phyloP scores from a whole-genome alignment of 768 basidiomycete species.

The Lentinula raphanica region DNA sequence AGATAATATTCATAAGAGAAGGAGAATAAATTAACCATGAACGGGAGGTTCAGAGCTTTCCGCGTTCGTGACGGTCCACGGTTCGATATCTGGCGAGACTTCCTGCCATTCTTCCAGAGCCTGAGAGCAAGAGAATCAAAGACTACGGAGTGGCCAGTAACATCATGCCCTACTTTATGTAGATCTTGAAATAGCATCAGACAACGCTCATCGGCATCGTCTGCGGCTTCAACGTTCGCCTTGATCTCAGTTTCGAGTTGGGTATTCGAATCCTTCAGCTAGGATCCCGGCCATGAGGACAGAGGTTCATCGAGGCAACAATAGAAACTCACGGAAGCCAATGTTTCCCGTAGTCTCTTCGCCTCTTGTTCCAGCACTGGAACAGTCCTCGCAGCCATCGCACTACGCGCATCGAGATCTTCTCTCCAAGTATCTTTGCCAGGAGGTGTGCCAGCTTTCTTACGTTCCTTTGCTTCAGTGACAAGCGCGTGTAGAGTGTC shows the following conservation, averaged over 20 bases:
- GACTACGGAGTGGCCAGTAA: too few relatives aligned
- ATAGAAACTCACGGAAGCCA: slow-evolving; percentile 30
- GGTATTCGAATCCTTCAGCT: slow-evolving; percentile 59
- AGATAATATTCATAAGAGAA: neutral
- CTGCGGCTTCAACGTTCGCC: slow-evolving; percentile 39
- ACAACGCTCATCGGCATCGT: slow-evolving; percentile 40
- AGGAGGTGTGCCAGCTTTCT: slow-evolving; percentile 36
- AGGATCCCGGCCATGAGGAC: neutral
- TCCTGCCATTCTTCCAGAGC: slow-evolving; percentile 4
- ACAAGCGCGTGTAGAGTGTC: slow-evolving; percentile 68
- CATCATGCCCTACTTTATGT: slow-evolving; percentile 37
- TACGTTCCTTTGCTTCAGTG: slow-evolving; percentile 57
- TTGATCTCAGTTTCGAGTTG: slow-evolving; percentile 43
- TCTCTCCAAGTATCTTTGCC: slow-evolving; percentile 62
- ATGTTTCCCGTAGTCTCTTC: slow-evolving; percentile 30
- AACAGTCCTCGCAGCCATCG: slow-evolving; percentile 57
- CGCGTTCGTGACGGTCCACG: neutral
- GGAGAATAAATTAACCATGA: neutral
- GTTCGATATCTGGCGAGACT: neutral
- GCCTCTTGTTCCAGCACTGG: slow-evolving; percentile 49
- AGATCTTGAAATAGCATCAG: slow-evolving; percentile 46
- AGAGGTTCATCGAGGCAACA: neutral
- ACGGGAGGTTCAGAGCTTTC: neutral
- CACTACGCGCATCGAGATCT: slow-evolving; percentile 55
- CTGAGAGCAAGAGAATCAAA: neutral